phyloP scores from a whole-genome alignment of 2,329 filamentous ascomycete genomes.

The Neonectria sp. region DNA sequence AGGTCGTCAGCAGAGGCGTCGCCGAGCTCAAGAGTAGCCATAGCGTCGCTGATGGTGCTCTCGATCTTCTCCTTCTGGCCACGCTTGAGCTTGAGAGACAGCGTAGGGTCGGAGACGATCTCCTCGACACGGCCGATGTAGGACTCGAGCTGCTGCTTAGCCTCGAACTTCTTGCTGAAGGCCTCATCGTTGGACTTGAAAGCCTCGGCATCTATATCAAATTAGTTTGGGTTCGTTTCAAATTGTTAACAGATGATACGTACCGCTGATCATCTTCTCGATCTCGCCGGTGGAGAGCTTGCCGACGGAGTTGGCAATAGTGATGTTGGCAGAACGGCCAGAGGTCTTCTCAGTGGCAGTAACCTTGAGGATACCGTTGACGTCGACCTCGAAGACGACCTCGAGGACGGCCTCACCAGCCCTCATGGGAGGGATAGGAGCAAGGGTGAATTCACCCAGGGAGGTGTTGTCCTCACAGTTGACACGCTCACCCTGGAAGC shows the following conservation, averaged over 20 bases:
- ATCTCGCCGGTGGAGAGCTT: conserved; percentile 97
- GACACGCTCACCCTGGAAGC: conserved; percentile 96
- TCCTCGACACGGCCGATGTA: conserved; percentile 99
- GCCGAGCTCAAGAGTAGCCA: conserved; percentile 96
- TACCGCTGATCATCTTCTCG: conserved; percentile 93
- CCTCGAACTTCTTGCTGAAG: conserved; percentile 99
- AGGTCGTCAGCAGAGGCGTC: conserved; percentile 93
- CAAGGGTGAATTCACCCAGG: conserved; percentile 95
- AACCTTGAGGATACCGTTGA: conserved; percentile 99
- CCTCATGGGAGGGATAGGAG: conserved; percentile 88
- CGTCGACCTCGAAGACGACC: conserved; percentile 98
- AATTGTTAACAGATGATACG: conserved; percentile 54
- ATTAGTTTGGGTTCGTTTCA: neutral
- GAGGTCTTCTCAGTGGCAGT: conserved; percentile 99
- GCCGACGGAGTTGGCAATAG: conserved; percentile 99
- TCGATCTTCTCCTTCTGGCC: conserved; percentile 99
- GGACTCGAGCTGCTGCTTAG: conserved; percentile 98
- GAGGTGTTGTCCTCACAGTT: conserved; percentile 99
- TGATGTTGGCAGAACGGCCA: conserved; percentile 98
- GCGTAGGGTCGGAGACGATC: conserved; percentile 95
- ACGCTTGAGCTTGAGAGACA: conserved; percentile 98
- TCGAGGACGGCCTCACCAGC: conserved; percentile 97
- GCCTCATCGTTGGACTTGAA: conserved; percentile 99
- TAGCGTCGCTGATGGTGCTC: conserved; percentile 95
- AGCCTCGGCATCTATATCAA: conserved; percentile 84